Conservation (phyloP, 345 rosid species). For the Mercurialis annua region DNA sequence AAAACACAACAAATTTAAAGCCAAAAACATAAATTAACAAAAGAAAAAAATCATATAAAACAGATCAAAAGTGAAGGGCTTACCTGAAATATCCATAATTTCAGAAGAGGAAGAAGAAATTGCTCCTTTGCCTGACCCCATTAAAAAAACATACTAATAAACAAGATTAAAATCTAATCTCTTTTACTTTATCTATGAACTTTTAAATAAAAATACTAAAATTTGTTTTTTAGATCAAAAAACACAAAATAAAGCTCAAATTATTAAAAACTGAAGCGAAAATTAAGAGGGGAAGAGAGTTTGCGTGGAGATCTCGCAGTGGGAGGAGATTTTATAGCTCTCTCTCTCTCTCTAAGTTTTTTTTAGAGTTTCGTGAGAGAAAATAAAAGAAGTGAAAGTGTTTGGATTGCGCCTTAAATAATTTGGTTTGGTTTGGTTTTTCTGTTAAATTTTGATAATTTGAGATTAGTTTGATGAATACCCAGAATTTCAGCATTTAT, state of each 20-base stretch:
- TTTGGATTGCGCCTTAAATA: no score
- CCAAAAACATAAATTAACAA: background rate
- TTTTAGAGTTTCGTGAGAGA: no score
- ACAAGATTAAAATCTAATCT: background rate
- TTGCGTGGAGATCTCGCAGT: conserved; percentile 20
- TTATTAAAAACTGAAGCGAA: background rate
- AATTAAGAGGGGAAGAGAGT: background rate
- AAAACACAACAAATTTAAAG: background rate
- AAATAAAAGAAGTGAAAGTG: no score
- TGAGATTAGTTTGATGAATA: no score
- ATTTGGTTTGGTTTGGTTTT: no score
- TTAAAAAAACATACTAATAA: conserved; percentile 6
- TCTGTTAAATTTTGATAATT: no score
- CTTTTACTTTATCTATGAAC: background rate
- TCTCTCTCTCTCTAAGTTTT: background rate
- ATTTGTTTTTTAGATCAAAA: background rate
- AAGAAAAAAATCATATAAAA: background rate
- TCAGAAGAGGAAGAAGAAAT: conserved; percentile 25
- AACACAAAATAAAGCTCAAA: background rate
- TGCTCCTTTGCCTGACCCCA: conserved; percentile 26
- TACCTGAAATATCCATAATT: conserved; percentile 16
- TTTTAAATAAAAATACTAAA: background rate
- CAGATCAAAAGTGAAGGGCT: background rate
- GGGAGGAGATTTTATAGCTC: conserved; percentile 11
- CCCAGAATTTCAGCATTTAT: no score